Evolutionary conservation across 306 rosid species (phyloP), one percentile per base, ranked within the genome.

Genomic region (Citrullus colocynthis): DNA sequence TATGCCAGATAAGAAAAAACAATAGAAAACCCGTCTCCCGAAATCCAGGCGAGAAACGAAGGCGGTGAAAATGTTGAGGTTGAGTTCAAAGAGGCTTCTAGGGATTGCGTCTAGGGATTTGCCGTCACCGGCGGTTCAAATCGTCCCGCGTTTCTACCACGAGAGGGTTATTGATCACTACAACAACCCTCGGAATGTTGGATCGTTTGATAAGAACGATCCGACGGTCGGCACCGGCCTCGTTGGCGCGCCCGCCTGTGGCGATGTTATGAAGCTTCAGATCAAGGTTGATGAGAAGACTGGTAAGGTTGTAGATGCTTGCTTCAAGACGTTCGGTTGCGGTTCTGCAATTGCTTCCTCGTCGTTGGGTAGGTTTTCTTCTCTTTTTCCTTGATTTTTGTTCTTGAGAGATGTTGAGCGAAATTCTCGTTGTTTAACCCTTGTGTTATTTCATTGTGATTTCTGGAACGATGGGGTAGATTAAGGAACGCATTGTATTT

Each of bases 261-360:
- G 97, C 62, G 97, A 91, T 70, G 97, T 93, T 45, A 93, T 93
- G 98, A 93, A 93, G 80, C 96, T 93, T 4, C 98, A 93, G 86
- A 93, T 93, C 57, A 93, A 85, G 92, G 90, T 93, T 10, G 98
- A 91, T 34, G 92, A 91, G 10, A 34, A 81, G 45, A 90, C 90
- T 41, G 98, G 97, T 2, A 88, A 93, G 83, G 90, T 93, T 58
- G 88, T 86, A 6, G 98, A 93, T 36, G 98, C 98, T 36, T 82
- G 93, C 75, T 93, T 93, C 86, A 93, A 93, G 89, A 93, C 98
- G 56, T 93, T 91, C 30, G 98, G 98, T 2, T 91, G 97, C 78
- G 98, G 98, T 21, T 91, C 96, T 32, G 98, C 98, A 49, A 93
- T 91, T 80, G 98, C 98, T 7, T 93, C 98, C 60, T 91, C 97